These are phyloP conservation scores for Saccharomyces mikatae DNA, from an alignment of 805 yeast species.

Conservation along the genomic window DNA sequence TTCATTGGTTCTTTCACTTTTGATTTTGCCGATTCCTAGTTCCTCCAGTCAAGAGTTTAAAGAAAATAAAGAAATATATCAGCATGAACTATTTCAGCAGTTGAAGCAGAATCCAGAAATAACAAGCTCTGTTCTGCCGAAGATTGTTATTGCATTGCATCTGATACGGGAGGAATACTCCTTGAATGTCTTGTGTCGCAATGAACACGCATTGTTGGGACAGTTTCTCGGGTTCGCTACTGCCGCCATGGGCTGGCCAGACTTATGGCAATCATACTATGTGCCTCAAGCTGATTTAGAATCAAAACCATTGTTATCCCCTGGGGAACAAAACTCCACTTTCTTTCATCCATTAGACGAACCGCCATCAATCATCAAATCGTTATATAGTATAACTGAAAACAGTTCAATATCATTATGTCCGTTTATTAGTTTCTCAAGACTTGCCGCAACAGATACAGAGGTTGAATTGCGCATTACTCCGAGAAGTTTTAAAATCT, in stretches of 20 bases:
- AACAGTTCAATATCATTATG: constrained; percentile 23
- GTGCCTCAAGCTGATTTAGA: constrained; percentile 21
- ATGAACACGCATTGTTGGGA: constrained; percentile 38
- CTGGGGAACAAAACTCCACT: neutral
- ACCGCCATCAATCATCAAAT: constrained; percentile 36
- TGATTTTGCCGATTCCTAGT: constrained; percentile 3
- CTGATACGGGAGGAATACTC: constrained; percentile 66
- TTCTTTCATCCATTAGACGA: constrained; percentile 29
- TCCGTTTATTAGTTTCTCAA: constrained; percentile 58
- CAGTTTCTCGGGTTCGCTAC: constrained; percentile 52
- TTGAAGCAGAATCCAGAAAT: constrained; percentile 7
- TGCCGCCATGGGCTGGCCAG: constrained; percentile 69
- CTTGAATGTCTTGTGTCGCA: constrained; percentile 42
- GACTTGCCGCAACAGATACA: constrained; percentile 50
- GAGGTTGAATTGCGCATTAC: constrained; percentile 51
- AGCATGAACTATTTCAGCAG: constrained; percentile 11
- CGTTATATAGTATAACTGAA: constrained; percentile 31
- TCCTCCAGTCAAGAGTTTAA: neutral
- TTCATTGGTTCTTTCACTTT: constrained; percentile 6
- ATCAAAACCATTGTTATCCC: neutral
- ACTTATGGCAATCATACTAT: constrained; percentile 49
- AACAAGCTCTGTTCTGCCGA: constrained; percentile 37
- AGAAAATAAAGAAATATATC: constrained; percentile 1
- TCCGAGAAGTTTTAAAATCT: constrained; percentile 54
- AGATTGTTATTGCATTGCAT: constrained; percentile 62